Percentiles rank a stretch among this genome's conserved stretches.
phyloP scores from a whole-genome alignment of 2,329 filamentous ascomycete species.

The Fusarium compactum region DNA sequence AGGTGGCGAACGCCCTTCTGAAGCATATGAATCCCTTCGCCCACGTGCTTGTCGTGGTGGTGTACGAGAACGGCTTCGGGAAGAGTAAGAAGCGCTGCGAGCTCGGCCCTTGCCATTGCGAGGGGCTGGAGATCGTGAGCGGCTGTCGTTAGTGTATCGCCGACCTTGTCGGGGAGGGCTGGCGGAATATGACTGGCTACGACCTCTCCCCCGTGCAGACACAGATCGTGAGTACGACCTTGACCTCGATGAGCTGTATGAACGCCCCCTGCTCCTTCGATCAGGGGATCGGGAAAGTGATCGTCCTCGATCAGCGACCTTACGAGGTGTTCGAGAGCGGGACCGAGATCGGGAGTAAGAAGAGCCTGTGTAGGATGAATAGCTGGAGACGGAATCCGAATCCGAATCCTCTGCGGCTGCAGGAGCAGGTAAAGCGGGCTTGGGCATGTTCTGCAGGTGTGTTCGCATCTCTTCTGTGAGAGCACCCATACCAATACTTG shows the following conservation, averaged over 20 bases:
- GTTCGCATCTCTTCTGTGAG: conserved; percentile 97
- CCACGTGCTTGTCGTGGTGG: conserved; percentile 41
- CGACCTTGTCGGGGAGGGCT: conserved; percentile 48
- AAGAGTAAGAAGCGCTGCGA: conserved; percentile 50
- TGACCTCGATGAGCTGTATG: conserved; percentile 53
- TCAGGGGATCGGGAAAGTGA: conserved; percentile 48
- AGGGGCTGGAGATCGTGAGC: conserved; percentile 49
- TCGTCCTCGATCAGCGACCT: conserved; percentile 45
- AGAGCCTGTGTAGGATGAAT: conserved; percentile 78
- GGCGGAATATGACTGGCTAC: conserved; percentile 47
- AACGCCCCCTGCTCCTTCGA: conserved; percentile 42
- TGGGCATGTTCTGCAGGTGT: conserved; percentile 88
- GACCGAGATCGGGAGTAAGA: conserved; percentile 68
- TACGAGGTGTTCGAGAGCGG: conserved; percentile 56
- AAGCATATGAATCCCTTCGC: no score
- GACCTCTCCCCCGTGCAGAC: conserved; percentile 41
- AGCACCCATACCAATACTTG: conserved; percentile 94
- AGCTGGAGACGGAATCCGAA: conserved; percentile 80
- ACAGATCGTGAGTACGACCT: conserved; percentile 61
- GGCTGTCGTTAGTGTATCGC: conserved; percentile 44
- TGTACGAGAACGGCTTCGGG: conserved; percentile 50
- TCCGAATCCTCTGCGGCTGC: conserved; percentile 68
- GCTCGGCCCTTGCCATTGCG: conserved; percentile 45
- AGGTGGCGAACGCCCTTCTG: conserved; percentile 17
- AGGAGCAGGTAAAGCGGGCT: conserved; percentile 80